Percentiles rank a stretch among this genome's conserved stretches.
These are phyloP conservation scores for Pyricularia grisea DNA, from an alignment of 2,329 filamentous ascomycete genomes.

Conservation along the genomic window DNA sequence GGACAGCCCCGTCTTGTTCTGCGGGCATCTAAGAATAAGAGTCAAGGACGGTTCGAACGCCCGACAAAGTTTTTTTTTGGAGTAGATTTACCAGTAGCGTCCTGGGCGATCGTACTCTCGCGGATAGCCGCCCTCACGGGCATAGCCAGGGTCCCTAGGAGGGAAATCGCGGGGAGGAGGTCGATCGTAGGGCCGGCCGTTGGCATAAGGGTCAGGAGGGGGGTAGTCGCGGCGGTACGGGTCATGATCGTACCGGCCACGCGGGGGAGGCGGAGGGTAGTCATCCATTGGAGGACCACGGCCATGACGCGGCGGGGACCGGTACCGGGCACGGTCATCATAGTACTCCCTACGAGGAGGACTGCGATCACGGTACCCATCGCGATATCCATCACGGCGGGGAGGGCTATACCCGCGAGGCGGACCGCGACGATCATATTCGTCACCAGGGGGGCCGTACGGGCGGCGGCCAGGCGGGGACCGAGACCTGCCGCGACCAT, in stretches of 20 bases:
- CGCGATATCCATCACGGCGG: slow-evolving; percentile 53
- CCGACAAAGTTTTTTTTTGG: neutral
- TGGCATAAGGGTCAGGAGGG: slow-evolving; percentile 51
- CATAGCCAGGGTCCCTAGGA: slow-evolving; percentile 38
- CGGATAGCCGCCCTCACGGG: slow-evolving; percentile 38
- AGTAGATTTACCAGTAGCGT: slow-evolving; percentile 16
- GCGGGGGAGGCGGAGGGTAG: slow-evolving; percentile 52
- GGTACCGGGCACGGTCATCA: slow-evolving; percentile 70
- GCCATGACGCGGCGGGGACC: slow-evolving; percentile 52
- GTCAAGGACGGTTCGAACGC: slow-evolving; percentile 5
- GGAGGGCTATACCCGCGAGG: slow-evolving; percentile 74
- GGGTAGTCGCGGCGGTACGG: slow-evolving; percentile 65
- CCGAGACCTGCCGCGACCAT: slow-evolving; percentile 69
- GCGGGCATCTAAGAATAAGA: slow-evolving; percentile 4
- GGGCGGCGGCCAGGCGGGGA: slow-evolving; percentile 60
- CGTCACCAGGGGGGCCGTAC: slow-evolving; percentile 59
- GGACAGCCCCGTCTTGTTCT: slow-evolving; percentile 1
- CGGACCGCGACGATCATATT: slow-evolving; percentile 72
- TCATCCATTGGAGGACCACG: slow-evolving; percentile 63
- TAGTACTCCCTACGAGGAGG: slow-evolving; percentile 75
- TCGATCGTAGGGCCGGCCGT: slow-evolving; percentile 49
- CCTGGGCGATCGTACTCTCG: slow-evolving; percentile 23
- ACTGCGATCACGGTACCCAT: slow-evolving; percentile 81
- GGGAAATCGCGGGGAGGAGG: slow-evolving; percentile 28
- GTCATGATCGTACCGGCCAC: slow-evolving; percentile 57